Evolutionary conservation across 352 stramenopile species (phyloP).

Genomic region (Pythium guiyangense): DNA sequence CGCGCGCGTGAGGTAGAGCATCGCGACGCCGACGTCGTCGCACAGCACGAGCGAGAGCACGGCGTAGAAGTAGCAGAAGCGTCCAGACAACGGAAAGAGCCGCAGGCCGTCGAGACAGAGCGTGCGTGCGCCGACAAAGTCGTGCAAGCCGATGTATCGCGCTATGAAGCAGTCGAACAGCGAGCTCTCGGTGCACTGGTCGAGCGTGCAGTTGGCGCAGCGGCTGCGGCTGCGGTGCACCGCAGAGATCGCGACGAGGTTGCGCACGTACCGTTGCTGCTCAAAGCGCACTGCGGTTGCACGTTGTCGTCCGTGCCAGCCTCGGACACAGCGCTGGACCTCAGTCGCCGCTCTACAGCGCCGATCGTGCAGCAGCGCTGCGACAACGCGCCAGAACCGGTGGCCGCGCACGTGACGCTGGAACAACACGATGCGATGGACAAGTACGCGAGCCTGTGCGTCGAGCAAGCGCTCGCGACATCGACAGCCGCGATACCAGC

Average conservation of each 20-base stretch:
- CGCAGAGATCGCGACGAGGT: constrained; percentile 15
- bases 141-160: constrained; percentile 40
- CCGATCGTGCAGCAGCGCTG: constrained; percentile 24
- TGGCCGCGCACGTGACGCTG: constrained; percentile 37
- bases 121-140: constrained; percentile 28
- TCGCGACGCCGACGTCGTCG: constrained; percentile 33
- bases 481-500: constrained; percentile 35
- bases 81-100: constrained; percentile 31
- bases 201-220: constrained; percentile 23
- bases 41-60: constrained; percentile 35
- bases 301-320: constrained; percentile 25
- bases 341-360: constrained; percentile 22
- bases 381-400: constrained; percentile 41
- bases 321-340: constrained; percentile 35
- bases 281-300: constrained; percentile 29
- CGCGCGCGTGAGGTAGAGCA: constrained; percentile 27
- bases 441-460: constrained; percentile 19
- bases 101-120: constrained; percentile 33
- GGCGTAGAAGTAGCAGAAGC: constrained; percentile 37
- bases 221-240: constrained; percentile 19
- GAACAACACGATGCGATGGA: constrained; percentile 31
- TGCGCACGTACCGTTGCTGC: constrained; percentile 28
- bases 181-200: constrained; percentile 30
- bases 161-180: constrained; percentile 49
- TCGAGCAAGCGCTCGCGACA: constrained; percentile 26